These are phyloP conservation scores for Sphenostylis stenocarpa DNA, from an alignment of 306 rosid genomes.

Conservation along the genomic window DNA sequence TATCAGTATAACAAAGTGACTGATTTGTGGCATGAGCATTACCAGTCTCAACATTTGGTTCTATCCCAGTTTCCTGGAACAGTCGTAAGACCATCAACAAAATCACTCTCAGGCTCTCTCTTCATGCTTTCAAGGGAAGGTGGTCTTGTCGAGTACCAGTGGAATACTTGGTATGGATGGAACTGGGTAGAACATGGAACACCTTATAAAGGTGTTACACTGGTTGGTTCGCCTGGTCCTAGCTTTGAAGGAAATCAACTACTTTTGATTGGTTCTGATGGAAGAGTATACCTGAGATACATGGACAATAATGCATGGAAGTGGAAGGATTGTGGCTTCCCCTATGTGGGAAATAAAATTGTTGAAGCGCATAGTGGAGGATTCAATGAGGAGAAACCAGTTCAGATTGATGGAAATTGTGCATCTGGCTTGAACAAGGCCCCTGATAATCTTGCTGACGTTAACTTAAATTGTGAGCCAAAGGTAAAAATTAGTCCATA, in stretches of 20 bases:
- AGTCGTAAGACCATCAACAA: constrained; percentile 59
- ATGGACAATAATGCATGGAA: constrained; percentile 73
- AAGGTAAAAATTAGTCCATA: constrained; percentile 50
- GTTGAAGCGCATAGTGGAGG: constrained; percentile 38
- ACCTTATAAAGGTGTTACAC: constrained; percentile 67
- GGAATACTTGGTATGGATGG: constrained; percentile 81
- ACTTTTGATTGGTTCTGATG: constrained; percentile 86
- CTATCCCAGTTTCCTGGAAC: constrained; percentile 78
- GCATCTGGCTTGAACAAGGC: constrained; percentile 40
- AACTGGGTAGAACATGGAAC: constrained; percentile 95
- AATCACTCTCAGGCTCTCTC: constrained; percentile 71
- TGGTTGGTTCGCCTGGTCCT: constrained; percentile 83
- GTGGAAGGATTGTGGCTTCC: constrained; percentile 82
- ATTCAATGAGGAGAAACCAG: constrained; percentile 28
- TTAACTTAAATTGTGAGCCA: constrained; percentile 54
- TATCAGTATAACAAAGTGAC: constrained; percentile 93
- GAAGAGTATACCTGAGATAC: constrained; percentile 77
- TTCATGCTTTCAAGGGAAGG: constrained; percentile 86
- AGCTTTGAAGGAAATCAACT: constrained; percentile 67
- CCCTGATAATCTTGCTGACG: constrained; percentile 22
- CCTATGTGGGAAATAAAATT: constrained; percentile 37
- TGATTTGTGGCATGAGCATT: constrained; percentile 89
- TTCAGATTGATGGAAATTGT: constrained; percentile 44
- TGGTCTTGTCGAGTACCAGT: constrained; percentile 83
- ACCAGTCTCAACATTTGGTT: constrained; percentile 84